phyloP scores from a whole-genome alignment of 2,329 filamentous ascomycete genomes.

The Diaporthe vexans region DNA sequence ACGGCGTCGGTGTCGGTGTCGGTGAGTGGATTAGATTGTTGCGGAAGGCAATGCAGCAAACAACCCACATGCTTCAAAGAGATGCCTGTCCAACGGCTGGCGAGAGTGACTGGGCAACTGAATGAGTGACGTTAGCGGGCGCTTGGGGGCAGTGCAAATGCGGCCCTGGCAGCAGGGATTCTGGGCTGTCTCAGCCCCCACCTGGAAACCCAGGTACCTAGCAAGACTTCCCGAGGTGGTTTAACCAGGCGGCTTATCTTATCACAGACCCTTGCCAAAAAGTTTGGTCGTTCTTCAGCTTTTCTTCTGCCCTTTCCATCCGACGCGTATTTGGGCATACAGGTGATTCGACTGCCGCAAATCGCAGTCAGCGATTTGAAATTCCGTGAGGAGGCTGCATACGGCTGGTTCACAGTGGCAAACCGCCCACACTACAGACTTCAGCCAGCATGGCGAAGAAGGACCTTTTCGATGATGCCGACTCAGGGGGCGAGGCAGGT shows the following conservation, averaged over 20 bases:
- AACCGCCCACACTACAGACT: background rate
- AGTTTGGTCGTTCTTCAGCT: constrained; percentile 15
- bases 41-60: constrained; percentile 17
- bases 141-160: constrained; percentile 25
- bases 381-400: background rate
- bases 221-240: background rate
- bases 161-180: constrained; percentile 15
- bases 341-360: background rate
- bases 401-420: background rate
- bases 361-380: background rate
- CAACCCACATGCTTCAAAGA: constrained; percentile 23
- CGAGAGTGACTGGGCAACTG: constrained; percentile 15
- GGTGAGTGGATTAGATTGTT: constrained; percentile 22
- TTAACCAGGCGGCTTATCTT: background rate
- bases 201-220: background rate
- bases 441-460: constrained; percentile 57
- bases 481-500: constrained; percentile 58
- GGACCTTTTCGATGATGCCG: constrained; percentile 65
- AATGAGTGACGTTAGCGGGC: constrained; percentile 32
- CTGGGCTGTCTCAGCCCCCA: constrained; percentile 27
- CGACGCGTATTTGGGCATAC: background rate
- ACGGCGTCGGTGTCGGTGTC: constrained; percentile 23
- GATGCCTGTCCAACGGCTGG: constrained; percentile 29
- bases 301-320: background rate
- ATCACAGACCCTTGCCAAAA: constrained; percentile 35